Conservation (phyloP, 495 filamentous ascomycete species). For the Neohortaea acidophila region DNA sequence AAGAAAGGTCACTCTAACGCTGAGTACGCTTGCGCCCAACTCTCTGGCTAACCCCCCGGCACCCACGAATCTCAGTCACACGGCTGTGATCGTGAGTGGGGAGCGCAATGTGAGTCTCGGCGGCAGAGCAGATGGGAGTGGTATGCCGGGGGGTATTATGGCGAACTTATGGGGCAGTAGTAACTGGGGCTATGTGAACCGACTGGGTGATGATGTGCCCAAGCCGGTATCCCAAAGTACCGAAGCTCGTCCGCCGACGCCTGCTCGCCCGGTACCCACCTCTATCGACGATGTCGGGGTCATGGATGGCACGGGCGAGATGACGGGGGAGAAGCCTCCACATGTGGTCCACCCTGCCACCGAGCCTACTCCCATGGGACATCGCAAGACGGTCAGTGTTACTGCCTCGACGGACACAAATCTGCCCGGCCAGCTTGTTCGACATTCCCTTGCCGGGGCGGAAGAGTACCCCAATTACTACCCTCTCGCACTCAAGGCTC, state of each 20-base stretch:
- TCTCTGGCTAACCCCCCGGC: slow-evolving; percentile 78
- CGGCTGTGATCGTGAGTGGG: slow-evolving; percentile 65
- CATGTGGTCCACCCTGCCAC: background rate
- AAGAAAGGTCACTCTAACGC: slow-evolving; percentile 29
- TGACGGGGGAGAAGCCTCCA: background rate
- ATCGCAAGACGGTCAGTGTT: slow-evolving; percentile 71
- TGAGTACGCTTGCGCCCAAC: slow-evolving; percentile 58
- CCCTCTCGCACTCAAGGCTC: slow-evolving; percentile 63
- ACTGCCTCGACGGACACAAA: slow-evolving; percentile 31
- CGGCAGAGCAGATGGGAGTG: slow-evolving; percentile 40
- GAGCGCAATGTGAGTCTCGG: slow-evolving; percentile 52
- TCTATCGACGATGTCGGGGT: slow-evolving; percentile 11
- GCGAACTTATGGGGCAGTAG: slow-evolving; percentile 86
- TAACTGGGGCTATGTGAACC: slow-evolving; percentile 65
- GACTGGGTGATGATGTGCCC: slow-evolving; percentile 33
- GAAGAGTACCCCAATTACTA: slow-evolving; percentile 69
- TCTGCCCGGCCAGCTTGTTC: background rate
- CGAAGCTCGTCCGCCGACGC: slow-evolving; percentile 18
- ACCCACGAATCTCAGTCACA: slow-evolving; percentile 73
- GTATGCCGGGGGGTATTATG: slow-evolving; percentile 68
- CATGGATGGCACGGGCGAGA: slow-evolving; percentile 8
- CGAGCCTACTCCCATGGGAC: slow-evolving; percentile 21
- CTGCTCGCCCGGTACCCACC: background rate
- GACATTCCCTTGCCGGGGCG: background rate
- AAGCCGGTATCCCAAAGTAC: slow-evolving; percentile 9